Evolutionary conservation across 129 eudicot species (phyloP).

Genomic region (Lactuca saligna): DNA sequence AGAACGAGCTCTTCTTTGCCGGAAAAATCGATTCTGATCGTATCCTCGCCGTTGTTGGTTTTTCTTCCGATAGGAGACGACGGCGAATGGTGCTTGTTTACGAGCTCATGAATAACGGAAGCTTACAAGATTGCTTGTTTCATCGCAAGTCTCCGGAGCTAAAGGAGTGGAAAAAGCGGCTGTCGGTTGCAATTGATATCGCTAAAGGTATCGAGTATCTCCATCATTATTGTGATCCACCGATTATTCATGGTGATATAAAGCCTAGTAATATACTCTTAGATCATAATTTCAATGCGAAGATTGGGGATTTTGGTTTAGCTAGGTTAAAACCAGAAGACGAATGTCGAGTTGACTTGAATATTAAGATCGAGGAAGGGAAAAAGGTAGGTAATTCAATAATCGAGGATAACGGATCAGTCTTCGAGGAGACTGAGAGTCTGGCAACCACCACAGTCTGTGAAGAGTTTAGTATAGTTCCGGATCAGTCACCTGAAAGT

Average conservation of each 20-base stretch:
- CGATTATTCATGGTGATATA: constrained; percentile 84
- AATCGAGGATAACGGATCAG: constrained; percentile 69
- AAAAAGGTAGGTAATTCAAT: constrained; percentile 25
- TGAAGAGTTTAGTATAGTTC: constrained; percentile 48
- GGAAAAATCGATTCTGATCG: constrained; percentile 52
- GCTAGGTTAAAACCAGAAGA: constrained; percentile 71
- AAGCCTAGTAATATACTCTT: constrained; percentile 89
- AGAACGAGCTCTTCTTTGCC: constrained; percentile 83
- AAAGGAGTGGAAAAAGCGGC: constrained; percentile 58
- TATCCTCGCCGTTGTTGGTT: constrained; percentile 61
- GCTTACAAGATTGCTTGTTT: constrained; percentile 84
- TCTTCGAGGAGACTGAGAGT: constrained; percentile 75
- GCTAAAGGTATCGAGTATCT: constrained; percentile 85
- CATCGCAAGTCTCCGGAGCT: constrained; percentile 61
- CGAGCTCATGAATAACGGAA: constrained; percentile 85
- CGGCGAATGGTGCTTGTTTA: constrained; percentile 83
- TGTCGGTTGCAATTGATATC: constrained; percentile 51
- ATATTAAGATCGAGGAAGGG: constrained; percentile 36
- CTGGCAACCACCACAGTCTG: constrained; percentile 51
- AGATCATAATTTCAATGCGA: constrained; percentile 61
- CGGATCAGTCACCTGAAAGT: constrained; percentile 64
- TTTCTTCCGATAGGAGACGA: constrained; percentile 62
- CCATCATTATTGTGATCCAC: constrained; percentile 86
- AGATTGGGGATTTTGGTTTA: constrained; percentile 87
- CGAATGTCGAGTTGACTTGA: constrained; percentile 36